Evolutionary conservation across 495 filamentous ascomycete species (phyloP), one percentile per base, ranked within the genome.

Genomic region (Bacidia gigantensis): DNA sequence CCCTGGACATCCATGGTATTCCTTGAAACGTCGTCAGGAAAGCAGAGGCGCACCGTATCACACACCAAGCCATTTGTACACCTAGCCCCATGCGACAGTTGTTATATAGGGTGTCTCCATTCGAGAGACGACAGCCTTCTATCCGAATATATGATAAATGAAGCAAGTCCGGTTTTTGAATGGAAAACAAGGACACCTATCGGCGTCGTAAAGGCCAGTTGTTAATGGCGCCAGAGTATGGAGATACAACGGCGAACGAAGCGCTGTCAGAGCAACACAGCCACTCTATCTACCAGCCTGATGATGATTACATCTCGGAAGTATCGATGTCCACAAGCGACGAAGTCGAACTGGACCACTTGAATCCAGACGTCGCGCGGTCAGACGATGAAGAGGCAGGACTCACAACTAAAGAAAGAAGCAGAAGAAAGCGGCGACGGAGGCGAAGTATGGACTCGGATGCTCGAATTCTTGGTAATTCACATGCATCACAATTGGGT

Each of bases 381-480:
- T 80, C 84, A 51, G 86, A 90, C 66, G 89, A 95, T 63, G 89
- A 93, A 65, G 89, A 94, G 71, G 83, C 86, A 0, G 89, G 87
- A 10, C 71, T 96, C 56, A 94, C 87, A 35, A 74, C 73, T 53
- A 76, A 73, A 52, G 84, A 90, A 57, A 77, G 73, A 62, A 74
- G 76, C 56, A 77, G 80, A 59, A 76, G 85, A 57, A 76, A 75
- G 54, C 70, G 76, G 52, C 77, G 81, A 64, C 73, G 79, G 63
- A 69, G 73, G 64, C 74, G 78, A 55, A 83, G 85, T 64, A 81
- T 78, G 14, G 72, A 74, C 60, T 63, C 90, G 52, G 86, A 90
- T 69, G 83, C 87, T 60, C 77, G 83, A 46, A 79, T 90, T 61
- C 81, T 70, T 20, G 75, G 55, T 9, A 45, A 71, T 46, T 65